A percentile compares a stretch with the other conserved stretches of the same genome.
Conservation (phyloP, 305 asterid species). For the Caryopteris hybrid region DNA sequence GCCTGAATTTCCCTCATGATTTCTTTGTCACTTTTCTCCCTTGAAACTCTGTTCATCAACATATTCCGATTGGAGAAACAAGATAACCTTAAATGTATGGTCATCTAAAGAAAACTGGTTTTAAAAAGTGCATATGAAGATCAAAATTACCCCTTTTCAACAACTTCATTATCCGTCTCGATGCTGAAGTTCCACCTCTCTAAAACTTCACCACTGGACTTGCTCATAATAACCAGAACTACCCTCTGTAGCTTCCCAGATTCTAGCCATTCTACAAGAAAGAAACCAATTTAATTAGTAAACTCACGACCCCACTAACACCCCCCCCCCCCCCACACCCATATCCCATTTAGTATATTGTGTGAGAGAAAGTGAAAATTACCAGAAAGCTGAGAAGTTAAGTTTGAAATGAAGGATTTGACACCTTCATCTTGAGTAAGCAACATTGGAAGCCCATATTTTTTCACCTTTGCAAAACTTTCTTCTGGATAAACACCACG, state of each 20-base stretch:
- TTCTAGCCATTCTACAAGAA: constrained; percentile 72
- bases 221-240: constrained; percentile 90
- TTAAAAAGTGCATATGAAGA: background rate
- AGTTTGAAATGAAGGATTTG: constrained; percentile 72
- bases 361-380: constrained; percentile 4
- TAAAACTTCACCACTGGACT: constrained; percentile 69
- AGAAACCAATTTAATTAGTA: background rate
- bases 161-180: constrained; percentile 76
- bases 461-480: constrained; percentile 80
- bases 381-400: constrained; percentile 89
- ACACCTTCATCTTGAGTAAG: constrained; percentile 93
- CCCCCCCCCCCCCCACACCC: too few species aligned
- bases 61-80: constrained; percentile 15
- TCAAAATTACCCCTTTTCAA: constrained; percentile 71
- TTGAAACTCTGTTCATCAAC: constrained; percentile 45
- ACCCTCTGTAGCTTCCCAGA: constrained; percentile 85
- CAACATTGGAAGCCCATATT: constrained; percentile 87
- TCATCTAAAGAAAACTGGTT: background rate
- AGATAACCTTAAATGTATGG: background rate
- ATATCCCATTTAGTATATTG: background rate
- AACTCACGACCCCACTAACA: constrained; percentile 1
- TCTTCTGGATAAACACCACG: constrained; percentile 91
- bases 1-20: constrained; percentile 97
- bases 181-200: constrained; percentile 98
- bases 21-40: constrained; percentile 92